A percentile compares a stretch with the other conserved stretches of the same genome.
These are phyloP conservation scores for Chlamydomonas schloesseri DNA, from an alignment of 139 green algal species.

Conservation along the genomic window DNA sequence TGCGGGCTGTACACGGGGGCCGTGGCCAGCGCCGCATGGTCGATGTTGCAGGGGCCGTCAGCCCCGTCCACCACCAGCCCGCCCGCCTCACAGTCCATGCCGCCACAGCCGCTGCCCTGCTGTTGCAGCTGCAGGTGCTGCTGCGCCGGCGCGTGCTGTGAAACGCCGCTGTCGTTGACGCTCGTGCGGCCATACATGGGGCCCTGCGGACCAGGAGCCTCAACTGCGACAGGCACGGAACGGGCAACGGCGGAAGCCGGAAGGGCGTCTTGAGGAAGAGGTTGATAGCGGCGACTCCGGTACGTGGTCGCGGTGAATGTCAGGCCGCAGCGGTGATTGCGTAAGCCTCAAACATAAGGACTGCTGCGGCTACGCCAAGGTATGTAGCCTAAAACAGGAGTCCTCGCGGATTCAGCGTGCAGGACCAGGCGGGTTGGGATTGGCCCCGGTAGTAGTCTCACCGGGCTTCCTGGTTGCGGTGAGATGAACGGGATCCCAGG, in stretches of 20 bases:
- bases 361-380: too few species aligned
- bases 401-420: neutral
- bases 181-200: neutral
- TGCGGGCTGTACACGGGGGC: slow-evolving; percentile 14
- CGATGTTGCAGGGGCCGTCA: neutral
- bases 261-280: too few species aligned
- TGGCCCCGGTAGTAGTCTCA: neutral
- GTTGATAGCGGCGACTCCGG: too few species aligned
- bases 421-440: neutral
- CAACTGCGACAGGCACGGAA: too few species aligned
- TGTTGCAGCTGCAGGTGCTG: neutral
- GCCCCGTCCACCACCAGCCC: neutral
- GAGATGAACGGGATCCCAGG: slow-evolving; percentile 22
- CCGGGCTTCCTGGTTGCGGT: neutral
- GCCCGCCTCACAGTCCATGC: neutral
- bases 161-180: slow-evolving; percentile 9
- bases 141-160: neutral
- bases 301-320: too few species aligned
- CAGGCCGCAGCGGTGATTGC: too few species aligned
- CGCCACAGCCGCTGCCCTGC: neutral
- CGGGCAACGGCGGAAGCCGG: too few species aligned
- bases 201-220: too few species aligned
- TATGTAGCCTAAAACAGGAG: neutral
- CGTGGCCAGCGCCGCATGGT: neutral
- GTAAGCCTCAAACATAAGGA: too few species aligned